phyloP scores from a whole-genome alignment of 139 green algal genomes.

The Gonium pectorale region DNA sequence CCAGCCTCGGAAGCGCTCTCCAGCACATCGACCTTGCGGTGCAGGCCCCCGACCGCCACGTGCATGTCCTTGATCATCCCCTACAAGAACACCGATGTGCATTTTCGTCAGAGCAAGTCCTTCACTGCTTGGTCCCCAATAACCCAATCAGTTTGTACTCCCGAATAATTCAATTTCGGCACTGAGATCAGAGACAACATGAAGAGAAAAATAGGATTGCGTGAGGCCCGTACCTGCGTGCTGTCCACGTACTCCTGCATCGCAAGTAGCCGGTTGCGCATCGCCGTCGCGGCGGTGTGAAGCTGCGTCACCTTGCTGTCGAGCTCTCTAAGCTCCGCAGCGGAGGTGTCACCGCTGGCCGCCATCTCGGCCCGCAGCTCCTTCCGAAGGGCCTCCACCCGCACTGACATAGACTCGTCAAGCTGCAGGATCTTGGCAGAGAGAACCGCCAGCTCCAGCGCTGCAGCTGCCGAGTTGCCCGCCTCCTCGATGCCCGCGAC shows the following conservation, averaged over 20 bases:
- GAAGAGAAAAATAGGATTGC: too few species aligned
- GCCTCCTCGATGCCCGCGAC: too few species aligned
- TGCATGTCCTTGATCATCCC: conserved; percentile 62
- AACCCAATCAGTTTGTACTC: too few species aligned
- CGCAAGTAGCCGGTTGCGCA: conserved; percentile 47
- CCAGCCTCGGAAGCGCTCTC: background rate
- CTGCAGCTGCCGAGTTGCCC: background rate
- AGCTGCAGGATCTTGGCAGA: background rate
- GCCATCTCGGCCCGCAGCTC: conserved; percentile 6
- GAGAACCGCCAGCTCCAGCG: background rate
- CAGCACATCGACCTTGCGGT: conserved; percentile 22
- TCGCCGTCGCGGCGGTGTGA: conserved; percentile 22
- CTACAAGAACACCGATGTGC: background rate
- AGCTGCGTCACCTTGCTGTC: conserved; percentile 43
- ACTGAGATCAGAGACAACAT: too few species aligned
- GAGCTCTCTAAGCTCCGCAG: background rate
- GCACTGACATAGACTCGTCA: background rate
- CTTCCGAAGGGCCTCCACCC: background rate
- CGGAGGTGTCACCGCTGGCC: background rate
- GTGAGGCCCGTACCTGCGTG: conserved; percentile 46
- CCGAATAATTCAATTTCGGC: too few species aligned
- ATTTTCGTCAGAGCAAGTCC: too few species aligned
- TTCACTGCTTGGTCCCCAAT: too few species aligned
- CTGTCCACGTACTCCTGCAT: conserved; percentile 58
- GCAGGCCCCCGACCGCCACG: conserved; percentile 37